phyloP scores from a whole-genome alignment of 1,284 basidiomycete genomes.

The Hymenochaete sp. region DNA sequence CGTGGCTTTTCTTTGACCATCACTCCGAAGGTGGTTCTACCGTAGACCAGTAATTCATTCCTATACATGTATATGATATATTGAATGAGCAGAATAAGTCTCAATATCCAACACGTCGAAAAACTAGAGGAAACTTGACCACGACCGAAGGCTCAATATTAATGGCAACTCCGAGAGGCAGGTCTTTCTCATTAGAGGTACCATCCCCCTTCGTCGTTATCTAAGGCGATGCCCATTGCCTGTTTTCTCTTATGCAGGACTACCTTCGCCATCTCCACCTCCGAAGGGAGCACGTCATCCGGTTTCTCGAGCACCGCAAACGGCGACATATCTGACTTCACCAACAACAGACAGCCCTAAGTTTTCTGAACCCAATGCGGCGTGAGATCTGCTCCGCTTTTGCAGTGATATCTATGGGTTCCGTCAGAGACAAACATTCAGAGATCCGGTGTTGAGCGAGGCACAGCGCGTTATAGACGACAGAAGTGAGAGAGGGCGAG shows the following conservation, averaged over 20 bases:
- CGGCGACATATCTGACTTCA: constrained; percentile 9
- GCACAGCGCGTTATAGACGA: constrained; percentile 4
- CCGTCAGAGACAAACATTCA: constrained; percentile 10
- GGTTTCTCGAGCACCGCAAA: constrained; percentile 7
- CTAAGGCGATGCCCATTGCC: neutral
- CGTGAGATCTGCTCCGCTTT: constrained; percentile 4
- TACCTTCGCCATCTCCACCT: constrained; percentile 4
- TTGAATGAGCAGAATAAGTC: too few species aligned
- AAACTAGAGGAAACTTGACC: constrained; percentile 2
- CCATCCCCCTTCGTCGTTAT: neutral
- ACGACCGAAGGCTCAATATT: constrained; percentile 3
- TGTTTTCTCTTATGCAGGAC: constrained; percentile 2
- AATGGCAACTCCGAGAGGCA: constrained; percentile 1
- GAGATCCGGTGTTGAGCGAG: constrained; percentile 7
- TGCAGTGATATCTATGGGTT: neutral
- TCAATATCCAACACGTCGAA: too few species aligned
- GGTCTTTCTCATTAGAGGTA: too few species aligned
- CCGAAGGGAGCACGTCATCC: constrained; percentile 6
- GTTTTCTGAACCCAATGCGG: constrained; percentile 7
- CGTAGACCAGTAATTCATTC: constrained; percentile 2
- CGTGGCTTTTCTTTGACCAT: neutral
- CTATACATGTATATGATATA: too few species aligned
- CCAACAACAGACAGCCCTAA: constrained; percentile 3
- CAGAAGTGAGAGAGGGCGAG: constrained; percentile 11
- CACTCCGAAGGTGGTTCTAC: neutral